These are phyloP conservation scores for Lasiosphaeriaceae sp. DNA, from an alignment of 495 filamentous ascomycete genomes.

Conservation along the genomic window DNA sequence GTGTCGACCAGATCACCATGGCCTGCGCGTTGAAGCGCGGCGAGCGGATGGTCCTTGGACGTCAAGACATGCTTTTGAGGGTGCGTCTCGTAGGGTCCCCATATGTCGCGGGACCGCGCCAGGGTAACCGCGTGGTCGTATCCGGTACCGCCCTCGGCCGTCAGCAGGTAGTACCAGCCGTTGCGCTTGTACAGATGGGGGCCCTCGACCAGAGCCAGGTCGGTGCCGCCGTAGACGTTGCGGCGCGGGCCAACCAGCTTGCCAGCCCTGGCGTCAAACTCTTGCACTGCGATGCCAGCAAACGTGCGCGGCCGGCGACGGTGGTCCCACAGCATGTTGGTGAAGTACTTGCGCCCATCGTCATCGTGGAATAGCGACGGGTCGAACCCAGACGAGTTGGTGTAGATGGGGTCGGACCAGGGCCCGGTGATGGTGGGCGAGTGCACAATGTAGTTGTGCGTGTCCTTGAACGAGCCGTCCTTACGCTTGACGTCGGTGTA, in stretches of 20 bases:
- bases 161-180: constrained; percentile 64
- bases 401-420: constrained; percentile 54
- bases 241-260: constrained; percentile 45
- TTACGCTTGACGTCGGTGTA: constrained; percentile 56
- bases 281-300: constrained; percentile 47
- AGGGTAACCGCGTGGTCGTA: constrained; percentile 53
- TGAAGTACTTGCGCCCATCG: constrained; percentile 52
- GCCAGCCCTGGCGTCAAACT: constrained; percentile 40
- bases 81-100: constrained; percentile 56
- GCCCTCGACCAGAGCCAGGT: constrained; percentile 54
- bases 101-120: constrained; percentile 49
- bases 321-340: constrained; percentile 54
- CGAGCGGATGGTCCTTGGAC: constrained; percentile 40
- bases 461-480: constrained; percentile 52
- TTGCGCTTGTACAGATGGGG: constrained; percentile 63
- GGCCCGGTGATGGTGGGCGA: constrained; percentile 46
- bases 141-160: constrained; percentile 62
- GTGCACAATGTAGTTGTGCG: constrained; percentile 52
- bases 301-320: constrained; percentile 42
- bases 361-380: constrained; percentile 57
- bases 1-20: constrained; percentile 60
- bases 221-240: constrained; percentile 54
- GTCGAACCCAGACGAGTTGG: constrained; percentile 54
- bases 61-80: constrained; percentile 45
- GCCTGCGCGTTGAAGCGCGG: constrained; percentile 50